Conservation (phyloP, 331 rosid genomes). For the Cydonia oblonga region DNA sequence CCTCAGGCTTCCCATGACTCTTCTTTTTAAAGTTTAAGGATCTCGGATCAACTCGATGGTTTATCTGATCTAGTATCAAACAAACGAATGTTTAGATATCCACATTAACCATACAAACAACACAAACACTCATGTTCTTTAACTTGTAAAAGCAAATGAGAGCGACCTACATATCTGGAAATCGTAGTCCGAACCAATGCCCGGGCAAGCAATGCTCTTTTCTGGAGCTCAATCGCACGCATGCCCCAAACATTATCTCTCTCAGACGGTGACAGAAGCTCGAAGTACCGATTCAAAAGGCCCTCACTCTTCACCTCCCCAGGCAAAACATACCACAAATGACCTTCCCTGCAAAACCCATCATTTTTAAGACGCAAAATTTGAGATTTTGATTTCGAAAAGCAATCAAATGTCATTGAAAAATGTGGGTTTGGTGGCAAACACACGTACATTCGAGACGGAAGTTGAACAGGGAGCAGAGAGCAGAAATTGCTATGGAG, state of each 20-base stretch:
- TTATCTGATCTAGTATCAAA: conserved; percentile 43
- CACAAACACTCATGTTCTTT: neutral
- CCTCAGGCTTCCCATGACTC: conserved; percentile 79
- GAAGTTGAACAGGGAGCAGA: conserved; percentile 46
- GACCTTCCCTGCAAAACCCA: conserved; percentile 56
- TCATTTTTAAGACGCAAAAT: neutral
- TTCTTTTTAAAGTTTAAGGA: conserved; percentile 61
- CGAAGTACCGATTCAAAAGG: conserved; percentile 48
- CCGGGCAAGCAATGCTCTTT: conserved; percentile 68
- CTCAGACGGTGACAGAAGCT: conserved; percentile 63
- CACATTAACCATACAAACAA: conserved; percentile 5
- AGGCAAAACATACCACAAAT: conserved; percentile 76
- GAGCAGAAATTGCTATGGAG: conserved; percentile 41
- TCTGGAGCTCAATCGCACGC: conserved; percentile 43
- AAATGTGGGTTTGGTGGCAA: neutral
- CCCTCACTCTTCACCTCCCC: conserved; percentile 44
- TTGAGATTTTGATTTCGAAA: neutral
- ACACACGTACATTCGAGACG: conserved; percentile 39
- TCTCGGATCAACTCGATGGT: conserved; percentile 48
- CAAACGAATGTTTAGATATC: neutral
- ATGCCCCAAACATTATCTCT: conserved; percentile 38
- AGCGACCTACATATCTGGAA: conserved; percentile 63
- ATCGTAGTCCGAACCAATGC: conserved; percentile 74
- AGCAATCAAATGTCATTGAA: neutral
- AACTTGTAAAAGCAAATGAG: neutral